phyloP scores from a whole-genome alignment of 1,284 basidiomycete genomes.

The Fomitopsis schrenkii region DNA sequence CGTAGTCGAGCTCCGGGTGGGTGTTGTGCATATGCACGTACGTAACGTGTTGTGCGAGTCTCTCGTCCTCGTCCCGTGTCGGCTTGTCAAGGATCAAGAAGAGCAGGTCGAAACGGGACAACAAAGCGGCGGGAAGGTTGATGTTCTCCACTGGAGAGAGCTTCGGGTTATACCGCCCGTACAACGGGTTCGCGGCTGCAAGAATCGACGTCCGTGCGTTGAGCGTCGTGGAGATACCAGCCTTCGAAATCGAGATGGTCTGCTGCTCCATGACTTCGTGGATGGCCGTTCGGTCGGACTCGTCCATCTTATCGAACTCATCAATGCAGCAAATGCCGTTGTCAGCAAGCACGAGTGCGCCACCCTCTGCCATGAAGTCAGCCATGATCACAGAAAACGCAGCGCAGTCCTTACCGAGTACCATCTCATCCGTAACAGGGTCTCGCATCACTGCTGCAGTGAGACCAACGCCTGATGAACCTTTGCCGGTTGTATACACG shows the following conservation, averaged over 20 bases:
- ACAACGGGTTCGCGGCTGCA: slow-evolving; percentile 97
- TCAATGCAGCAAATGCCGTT: slow-evolving; percentile 99
- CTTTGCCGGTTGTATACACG: slow-evolving; percentile 97
- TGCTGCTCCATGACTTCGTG: slow-evolving; percentile 99
- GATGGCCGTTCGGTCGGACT: slow-evolving; percentile 94
- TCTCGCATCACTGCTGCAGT: slow-evolving; percentile 99
- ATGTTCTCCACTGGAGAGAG: slow-evolving; percentile 99
- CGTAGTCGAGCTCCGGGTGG: slow-evolving; percentile 84
- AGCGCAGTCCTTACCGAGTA: slow-evolving; percentile 67
- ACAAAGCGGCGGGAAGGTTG: slow-evolving; percentile 94
- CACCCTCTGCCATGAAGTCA: slow-evolving; percentile 71
- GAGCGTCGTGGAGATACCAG: slow-evolving; percentile 97
- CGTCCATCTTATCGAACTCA: slow-evolving; percentile 99
- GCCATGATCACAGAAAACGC: not conserved
- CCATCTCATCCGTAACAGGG: slow-evolving; percentile 99
- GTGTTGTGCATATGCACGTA: slow-evolving; percentile 96
- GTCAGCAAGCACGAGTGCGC: slow-evolving; percentile 96
- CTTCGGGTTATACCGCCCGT: slow-evolving; percentile 97
- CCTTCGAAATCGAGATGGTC: slow-evolving; percentile 99
- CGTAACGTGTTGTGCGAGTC: slow-evolving; percentile 95
- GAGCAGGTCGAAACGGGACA: slow-evolving; percentile 95
- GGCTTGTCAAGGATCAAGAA: slow-evolving; percentile 98
- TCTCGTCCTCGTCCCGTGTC: slow-evolving; percentile 90
- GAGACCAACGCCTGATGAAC: slow-evolving; percentile 96
- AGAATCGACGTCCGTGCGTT: slow-evolving; percentile 99